Evolutionary conservation across 495 filamentous ascomycete genomes (phyloP).

Genomic region (Aspergillus wentii): DNA sequence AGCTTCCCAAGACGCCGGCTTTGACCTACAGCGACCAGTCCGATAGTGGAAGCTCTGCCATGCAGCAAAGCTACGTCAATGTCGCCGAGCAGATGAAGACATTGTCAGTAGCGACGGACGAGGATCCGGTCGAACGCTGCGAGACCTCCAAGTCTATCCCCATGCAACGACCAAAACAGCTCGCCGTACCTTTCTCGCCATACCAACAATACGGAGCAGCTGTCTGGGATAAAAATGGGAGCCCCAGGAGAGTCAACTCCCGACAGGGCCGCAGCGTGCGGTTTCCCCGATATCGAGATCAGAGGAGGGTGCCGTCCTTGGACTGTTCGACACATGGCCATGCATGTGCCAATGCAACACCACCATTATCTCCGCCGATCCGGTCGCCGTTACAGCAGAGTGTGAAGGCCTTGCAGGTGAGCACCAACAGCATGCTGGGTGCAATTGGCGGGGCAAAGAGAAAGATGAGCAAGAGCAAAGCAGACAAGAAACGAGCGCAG

Average conservation of each 20-base stretch:
- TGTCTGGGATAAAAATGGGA: slow-evolving; percentile 35
- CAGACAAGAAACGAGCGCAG: slow-evolving; percentile 29
- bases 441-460: slow-evolving; percentile 29
- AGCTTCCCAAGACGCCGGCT: slow-evolving; percentile 2
- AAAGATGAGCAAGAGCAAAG: slow-evolving; percentile 26
- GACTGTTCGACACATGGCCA: too few relatives aligned
- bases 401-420: slow-evolving; percentile 23
- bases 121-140: slow-evolving; percentile 5
- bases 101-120: slow-evolving; percentile 19
- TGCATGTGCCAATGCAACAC: slow-evolving; percentile 5
- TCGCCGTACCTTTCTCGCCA: slow-evolving; percentile 28
- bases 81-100: slow-evolving; percentile 16
- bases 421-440: slow-evolving; percentile 21
- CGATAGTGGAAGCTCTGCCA: slow-evolving; percentile 7
- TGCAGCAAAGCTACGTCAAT: slow-evolving; percentile 12
- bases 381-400: slow-evolving; percentile 23
- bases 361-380: slow-evolving; percentile 14
- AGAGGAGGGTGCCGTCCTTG: slow-evolving; percentile 1
- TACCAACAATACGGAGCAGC: slow-evolving; percentile 35
- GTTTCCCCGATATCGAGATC: slow-evolving; percentile 15
- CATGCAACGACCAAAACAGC: slow-evolving; percentile 18
- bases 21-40: slow-evolving; percentile 9
- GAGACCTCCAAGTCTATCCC: neutral
- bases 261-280: slow-evolving; percentile 14
- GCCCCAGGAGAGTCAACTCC: too few relatives aligned